phyloP scores from a whole-genome alignment of 2,329 filamentous ascomycete species.

The Ophiostoma pallidulum region DNA sequence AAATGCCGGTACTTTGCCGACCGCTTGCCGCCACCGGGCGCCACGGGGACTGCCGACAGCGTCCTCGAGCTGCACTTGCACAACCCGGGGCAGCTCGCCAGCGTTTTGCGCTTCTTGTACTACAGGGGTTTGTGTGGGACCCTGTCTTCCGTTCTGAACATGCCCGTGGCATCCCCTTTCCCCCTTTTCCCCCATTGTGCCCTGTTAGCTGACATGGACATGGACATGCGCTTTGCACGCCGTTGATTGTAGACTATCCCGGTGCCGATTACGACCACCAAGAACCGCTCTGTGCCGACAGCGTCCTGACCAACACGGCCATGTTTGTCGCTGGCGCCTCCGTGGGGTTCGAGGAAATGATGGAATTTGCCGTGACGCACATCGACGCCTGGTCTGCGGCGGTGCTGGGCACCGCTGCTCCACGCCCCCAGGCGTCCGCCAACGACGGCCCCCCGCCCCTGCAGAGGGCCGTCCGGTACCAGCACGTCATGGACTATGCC shows the following conservation, averaged over 20 bases:
- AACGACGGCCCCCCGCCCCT: neutral
- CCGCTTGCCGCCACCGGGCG: neutral
- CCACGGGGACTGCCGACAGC: neutral
- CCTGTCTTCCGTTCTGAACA: too few species aligned
- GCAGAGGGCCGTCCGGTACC: neutral
- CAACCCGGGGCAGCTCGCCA: conserved; percentile 15
- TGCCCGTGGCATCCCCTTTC: too few species aligned
- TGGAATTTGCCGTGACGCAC: conserved; percentile 31
- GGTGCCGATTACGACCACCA: conserved; percentile 10
- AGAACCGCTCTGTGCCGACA: conserved; percentile 15
- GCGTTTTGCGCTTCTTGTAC: conserved; percentile 23
- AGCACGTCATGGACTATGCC: conserved; percentile 1
- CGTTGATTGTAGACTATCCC: conserved; percentile 15
- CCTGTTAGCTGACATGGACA: too few species aligned
- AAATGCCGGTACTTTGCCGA: conserved; percentile 9
- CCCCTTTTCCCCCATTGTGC: neutral
- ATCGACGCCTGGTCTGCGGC: conserved; percentile 28
- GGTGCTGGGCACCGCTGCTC: neutral
- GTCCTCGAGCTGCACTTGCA: conserved; percentile 14
- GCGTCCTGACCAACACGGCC: conserved; percentile 18
- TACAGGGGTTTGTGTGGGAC: conserved; percentile 13
- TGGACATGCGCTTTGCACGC: too few species aligned
- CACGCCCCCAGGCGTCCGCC: neutral
- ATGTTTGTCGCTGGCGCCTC: conserved; percentile 22
- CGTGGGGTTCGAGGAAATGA: conserved; percentile 19